These are phyloP conservation scores for Asterionellopsis glacialis DNA, from an alignment of 108 stramenopile species.

Conservation along the genomic window DNA sequence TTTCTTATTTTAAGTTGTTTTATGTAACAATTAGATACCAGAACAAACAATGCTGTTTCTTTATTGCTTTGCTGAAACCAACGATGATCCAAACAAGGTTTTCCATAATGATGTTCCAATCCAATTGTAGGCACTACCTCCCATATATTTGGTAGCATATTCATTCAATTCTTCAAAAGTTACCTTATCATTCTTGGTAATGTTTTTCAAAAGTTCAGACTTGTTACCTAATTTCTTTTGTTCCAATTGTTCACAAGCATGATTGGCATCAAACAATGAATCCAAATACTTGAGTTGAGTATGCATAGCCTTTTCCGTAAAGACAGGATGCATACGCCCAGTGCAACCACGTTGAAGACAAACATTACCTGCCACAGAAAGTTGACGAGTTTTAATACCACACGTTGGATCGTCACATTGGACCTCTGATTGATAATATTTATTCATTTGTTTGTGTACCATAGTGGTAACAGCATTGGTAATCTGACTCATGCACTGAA, in stretches of 20 bases:
- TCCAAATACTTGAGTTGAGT: slow-evolving; percentile 85
- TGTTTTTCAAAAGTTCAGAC: slow-evolving; percentile 41
- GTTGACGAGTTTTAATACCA: slow-evolving; percentile 68
- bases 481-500: slow-evolving; percentile 51
- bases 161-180: slow-evolving; percentile 26
- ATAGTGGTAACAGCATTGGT: slow-evolving; percentile 46
- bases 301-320: slow-evolving; percentile 47
- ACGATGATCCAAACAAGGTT: slow-evolving; percentile 32
- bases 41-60: too few species aligned
- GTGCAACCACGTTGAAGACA: slow-evolving; percentile 74
- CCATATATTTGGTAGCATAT: slow-evolving; percentile 21
- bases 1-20: too few species aligned
- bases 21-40: too few species aligned
- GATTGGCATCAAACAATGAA: slow-evolving; percentile 68
- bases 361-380: slow-evolving; percentile 66
- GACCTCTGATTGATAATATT: slow-evolving; percentile 62
- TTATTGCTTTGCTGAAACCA: not conserved
- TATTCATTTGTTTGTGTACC: slow-evolving; percentile 27
- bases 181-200: slow-evolving; percentile 45
- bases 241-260: slow-evolving; percentile 48
- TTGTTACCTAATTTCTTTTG: slow-evolving; percentile 22
- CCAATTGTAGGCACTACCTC: slow-evolving; percentile 65
- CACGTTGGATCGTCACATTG: slow-evolving; percentile 82
- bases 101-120: slow-evolving; percentile 62
- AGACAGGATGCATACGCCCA: slow-evolving; percentile 51